Conservation (phyloP, 139 green algal genomes). For the Chlorella sorokiniana region DNA sequence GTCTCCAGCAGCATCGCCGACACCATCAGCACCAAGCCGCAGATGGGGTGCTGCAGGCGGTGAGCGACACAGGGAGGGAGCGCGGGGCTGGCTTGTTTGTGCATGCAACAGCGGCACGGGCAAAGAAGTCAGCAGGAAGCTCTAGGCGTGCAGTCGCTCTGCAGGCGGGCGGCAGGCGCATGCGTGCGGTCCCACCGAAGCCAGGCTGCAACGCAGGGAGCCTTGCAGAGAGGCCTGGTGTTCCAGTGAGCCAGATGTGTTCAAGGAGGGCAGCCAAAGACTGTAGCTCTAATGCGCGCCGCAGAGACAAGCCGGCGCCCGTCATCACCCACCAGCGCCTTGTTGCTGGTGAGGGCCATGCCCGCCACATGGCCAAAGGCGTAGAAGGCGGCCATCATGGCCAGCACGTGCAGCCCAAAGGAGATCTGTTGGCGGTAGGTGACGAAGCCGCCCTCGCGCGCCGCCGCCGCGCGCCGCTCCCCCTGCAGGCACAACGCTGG, state of each 20-base stretch:
- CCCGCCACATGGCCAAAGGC: slow-evolving; percentile 64
- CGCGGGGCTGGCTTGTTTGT: background rate
- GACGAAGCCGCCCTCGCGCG: slow-evolving; percentile 43
- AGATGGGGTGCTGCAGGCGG: slow-evolving; percentile 47
- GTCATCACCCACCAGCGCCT: background rate
- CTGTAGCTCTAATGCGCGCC: too few relatives aligned
- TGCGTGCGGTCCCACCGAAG: too few relatives aligned
- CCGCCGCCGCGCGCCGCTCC: slow-evolving; percentile 55
- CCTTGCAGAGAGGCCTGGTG: too few relatives aligned
- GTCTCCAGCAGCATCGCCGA: slow-evolving; percentile 70
- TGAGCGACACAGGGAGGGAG: background rate
- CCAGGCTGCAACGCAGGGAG: too few relatives aligned
- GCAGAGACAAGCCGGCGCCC: too few relatives aligned
- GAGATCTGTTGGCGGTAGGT: slow-evolving; percentile 71
- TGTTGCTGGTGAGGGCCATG: slow-evolving; percentile 32
- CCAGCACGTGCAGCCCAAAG: slow-evolving; percentile 79
- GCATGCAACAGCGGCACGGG: background rate
- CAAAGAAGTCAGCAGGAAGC: background rate
- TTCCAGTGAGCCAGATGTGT: too few relatives aligned
- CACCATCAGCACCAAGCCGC: slow-evolving; percentile 57
- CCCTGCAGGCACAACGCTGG: too few relatives aligned
- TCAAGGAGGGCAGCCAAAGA: too few relatives aligned
- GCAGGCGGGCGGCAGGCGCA: too few relatives aligned
- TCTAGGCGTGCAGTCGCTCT: too few relatives aligned
- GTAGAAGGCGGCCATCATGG: slow-evolving; percentile 82